These are phyloP conservation scores for Candida loeiensis DNA, from an alignment of 805 yeast genomes.

Conservation along the genomic window DNA sequence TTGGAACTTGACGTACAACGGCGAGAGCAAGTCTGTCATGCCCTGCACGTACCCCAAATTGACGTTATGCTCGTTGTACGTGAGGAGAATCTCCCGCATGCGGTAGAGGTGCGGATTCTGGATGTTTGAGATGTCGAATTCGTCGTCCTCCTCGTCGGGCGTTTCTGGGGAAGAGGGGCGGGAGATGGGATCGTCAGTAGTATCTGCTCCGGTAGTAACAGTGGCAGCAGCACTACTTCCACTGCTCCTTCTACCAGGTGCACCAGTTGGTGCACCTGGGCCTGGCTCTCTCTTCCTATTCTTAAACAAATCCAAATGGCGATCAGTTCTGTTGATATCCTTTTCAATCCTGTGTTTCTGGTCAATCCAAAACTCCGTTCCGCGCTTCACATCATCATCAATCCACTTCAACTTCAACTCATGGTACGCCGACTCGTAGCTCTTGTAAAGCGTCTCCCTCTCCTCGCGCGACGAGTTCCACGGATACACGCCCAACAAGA, in stretches of 20 bases:
- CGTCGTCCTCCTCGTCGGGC: slow-evolving; percentile 40
- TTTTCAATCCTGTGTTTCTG: slow-evolving; percentile 88
- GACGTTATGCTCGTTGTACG: slow-evolving; percentile 79
- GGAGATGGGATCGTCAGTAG: slow-evolving; percentile 23
- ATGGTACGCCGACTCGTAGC: slow-evolving; percentile 58
- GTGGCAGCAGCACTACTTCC: too few relatives aligned
- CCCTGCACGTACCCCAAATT: slow-evolving; percentile 97
- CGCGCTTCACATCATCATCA: slow-evolving; percentile 46
- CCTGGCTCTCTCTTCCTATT: slow-evolving; percentile 26
- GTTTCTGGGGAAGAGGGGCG: slow-evolving; percentile 32
- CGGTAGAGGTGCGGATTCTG: slow-evolving; percentile 69
- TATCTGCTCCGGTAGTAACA: background rate
- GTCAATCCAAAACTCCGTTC: slow-evolving; percentile 74
- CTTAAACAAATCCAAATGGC: slow-evolving; percentile 64
- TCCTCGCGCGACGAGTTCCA: slow-evolving; percentile 82
- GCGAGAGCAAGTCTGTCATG: slow-evolving; percentile 90
- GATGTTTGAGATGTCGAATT: slow-evolving; percentile 61
- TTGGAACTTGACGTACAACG: slow-evolving; percentile 60
- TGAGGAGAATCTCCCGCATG: slow-evolving; percentile 73
- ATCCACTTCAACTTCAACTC: slow-evolving; percentile 72
- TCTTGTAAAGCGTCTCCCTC: slow-evolving; percentile 53
- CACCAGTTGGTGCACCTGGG: too few relatives aligned
- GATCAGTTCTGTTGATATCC: slow-evolving; percentile 89
- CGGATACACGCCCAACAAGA: slow-evolving; percentile 76
- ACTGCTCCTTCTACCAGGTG: too few relatives aligned